Base-by-base conservation (phyloP, 805 yeast species). In the Metschnikowia sp. region DNA sequence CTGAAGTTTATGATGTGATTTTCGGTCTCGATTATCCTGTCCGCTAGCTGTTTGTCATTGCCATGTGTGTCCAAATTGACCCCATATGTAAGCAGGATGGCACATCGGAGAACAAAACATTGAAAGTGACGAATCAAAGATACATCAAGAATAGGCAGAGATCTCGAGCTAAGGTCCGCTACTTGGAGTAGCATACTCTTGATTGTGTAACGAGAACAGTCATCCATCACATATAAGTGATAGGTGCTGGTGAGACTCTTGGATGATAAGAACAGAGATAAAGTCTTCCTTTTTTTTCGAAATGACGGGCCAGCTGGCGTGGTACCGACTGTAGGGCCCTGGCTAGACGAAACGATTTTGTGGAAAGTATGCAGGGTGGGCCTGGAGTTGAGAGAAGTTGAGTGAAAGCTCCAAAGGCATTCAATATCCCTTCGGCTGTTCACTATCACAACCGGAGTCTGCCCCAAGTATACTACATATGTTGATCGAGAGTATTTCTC, bases 351-450 rank as follows among this genome's bases (percentile, higher is more conserved):
- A 37, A 85, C 69, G 2, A 85, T 71, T 15, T 72, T 67, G 64
- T 87, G 94, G 64, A 87, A 86, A 1, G 90, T 84, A 61, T 78
- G 79, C 45, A 77, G 69, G 18, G 73, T 63, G 0, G 94, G 94
- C 36, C 95, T 68, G 1, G 92, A 86, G 55, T 80, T 83, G 50
- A 78, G 79, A 3, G 82, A 77, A 32, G 69, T 60, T 8, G 81
- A 66, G 38, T 63, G 50, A 12, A 55, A 56, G 28, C 76, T 61
- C 86, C 87, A 84, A 3, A 86, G 63, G 22, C 67, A 67, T 34
- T 64, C 61, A 1, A 83, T 80, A 7, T 84, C 75, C 4, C 74
- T 76, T 53, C 68, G 82, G 1, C 85, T 76, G 58, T 86, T 84
- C n/a, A 82, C 91, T 13, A 87, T 82, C 10, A 87, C 74, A 1